These are phyloP conservation scores for Penicillium tannophilum DNA, from an alignment of 495 filamentous ascomycete species.

Conservation along the genomic window DNA sequence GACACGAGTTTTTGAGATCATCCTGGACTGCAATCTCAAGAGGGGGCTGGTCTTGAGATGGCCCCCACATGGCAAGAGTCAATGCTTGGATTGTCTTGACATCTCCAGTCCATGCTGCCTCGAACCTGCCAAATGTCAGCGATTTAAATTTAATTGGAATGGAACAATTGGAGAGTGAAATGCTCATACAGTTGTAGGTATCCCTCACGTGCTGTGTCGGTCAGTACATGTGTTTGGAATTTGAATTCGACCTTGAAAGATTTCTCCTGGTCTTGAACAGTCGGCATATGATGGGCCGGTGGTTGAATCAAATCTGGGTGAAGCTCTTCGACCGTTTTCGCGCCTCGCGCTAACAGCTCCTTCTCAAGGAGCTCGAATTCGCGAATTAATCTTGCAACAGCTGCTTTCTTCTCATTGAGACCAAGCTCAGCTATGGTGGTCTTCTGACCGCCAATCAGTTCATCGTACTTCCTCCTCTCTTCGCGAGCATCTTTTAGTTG, in stretches of 20 bases:
- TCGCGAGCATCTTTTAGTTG: constrained; percentile 1
- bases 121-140: constrained; percentile 50
- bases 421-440: constrained; percentile 28
- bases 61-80: constrained; percentile 49
- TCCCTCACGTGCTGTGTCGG: constrained; percentile 49
- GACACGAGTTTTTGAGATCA: constrained; percentile 47
- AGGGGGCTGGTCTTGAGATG: constrained; percentile 46
- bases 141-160: background rate
- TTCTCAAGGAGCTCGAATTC: constrained; percentile 57
- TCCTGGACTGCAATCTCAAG: constrained; percentile 64
- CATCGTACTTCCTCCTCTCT: background rate
- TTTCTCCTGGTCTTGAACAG: constrained; percentile 2
- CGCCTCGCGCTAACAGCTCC: constrained; percentile 54
- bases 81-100: constrained; percentile 51
- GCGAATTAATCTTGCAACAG: constrained; percentile 46
- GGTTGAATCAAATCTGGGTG: constrained; percentile 41
- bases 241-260: constrained; percentile 49
- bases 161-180: background rate
- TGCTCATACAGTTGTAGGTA: constrained; percentile 55
- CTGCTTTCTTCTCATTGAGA: constrained; percentile 51
- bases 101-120: constrained; percentile 71
- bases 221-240: constrained; percentile 55
- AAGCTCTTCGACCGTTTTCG: constrained; percentile 65
- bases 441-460: background rate
- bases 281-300: background rate